Base-by-base conservation (phyloP, 179 eudicot genomes). In the Vitellaria paradoxa region DNA sequence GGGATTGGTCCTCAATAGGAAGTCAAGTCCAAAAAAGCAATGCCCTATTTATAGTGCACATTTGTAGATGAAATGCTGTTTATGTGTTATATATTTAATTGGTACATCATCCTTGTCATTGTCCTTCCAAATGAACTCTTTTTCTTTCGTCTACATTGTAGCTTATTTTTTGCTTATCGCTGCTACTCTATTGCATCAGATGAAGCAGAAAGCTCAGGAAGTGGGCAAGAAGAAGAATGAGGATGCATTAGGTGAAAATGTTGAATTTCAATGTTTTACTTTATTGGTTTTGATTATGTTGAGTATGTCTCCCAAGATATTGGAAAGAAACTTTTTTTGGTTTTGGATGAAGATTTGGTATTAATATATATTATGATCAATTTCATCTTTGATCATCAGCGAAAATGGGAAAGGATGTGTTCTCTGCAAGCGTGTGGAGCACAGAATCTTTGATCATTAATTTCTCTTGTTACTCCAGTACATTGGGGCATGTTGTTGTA, bases 201-300 rank as follows among this genome's bases (percentile, higher is more conserved):
- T 59, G 63, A 59, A 59, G 4, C 63, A 59, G 63, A 59, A 59
- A 59, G 63, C 63, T 20, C 63, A 59, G 63, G n/a, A 59, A 59
- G 23, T 59, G 23, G 23, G 63, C 9, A 21, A 59, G 63, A 59
- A 59, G 63, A 59, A 59, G 23, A 59, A 20, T 59, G 63, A n/a
- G 23, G 63, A 18, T 59, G 23, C 23, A 20, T 21, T 17, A 18
- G 63, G 63, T 59, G 63, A 59, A 18, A 18, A 17, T 59, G 9
- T 59, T 12, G 23, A 59, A 59, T 17, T 59, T 59, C 63, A 59
- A 17, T 59, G 24, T n/a, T 17, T 59, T 59, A 12, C 23, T 7
- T 59, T 4, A 7, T 59, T 53, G 15, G 15, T 53, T 53, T 0
- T 3, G 15, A 53, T 53, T 53, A 9, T 53, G 10, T 47, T 4